phyloP scores from a whole-genome alignment of 768 basidiomycete genomes.

The Cystobasidiopsis lactophilus region DNA sequence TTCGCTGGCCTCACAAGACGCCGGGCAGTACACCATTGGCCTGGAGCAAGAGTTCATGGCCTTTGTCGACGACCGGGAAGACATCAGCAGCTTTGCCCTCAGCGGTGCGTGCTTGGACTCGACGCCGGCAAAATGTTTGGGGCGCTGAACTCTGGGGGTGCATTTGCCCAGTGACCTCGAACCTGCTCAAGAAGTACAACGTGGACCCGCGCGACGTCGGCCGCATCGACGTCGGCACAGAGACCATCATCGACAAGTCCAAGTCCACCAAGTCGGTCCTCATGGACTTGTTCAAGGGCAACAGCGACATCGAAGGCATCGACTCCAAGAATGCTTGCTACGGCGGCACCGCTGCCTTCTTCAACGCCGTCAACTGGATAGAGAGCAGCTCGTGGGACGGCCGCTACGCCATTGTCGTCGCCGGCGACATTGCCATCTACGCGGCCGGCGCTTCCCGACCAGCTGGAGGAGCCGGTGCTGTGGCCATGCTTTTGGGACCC shows the following conservation, averaged over 20 bases:
- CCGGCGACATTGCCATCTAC: conserved; percentile 93
- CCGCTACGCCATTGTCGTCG: conserved; percentile 86
- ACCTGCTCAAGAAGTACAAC: conserved; percentile 78
- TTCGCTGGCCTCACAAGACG: not conserved
- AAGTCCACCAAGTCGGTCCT: conserved; percentile 95
- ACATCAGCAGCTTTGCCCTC: conserved; percentile 93
- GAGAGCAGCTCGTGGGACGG: conserved; percentile 94
- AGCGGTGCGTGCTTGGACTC: conserved; percentile 66
- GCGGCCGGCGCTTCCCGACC: conserved; percentile 87
- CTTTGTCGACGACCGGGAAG: conserved; percentile 93
- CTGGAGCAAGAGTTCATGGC: conserved; percentile 97
- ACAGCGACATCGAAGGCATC: conserved; percentile 93
- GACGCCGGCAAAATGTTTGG: not conserved
- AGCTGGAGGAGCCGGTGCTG: conserved; percentile 88
- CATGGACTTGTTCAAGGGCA: conserved; percentile 96
- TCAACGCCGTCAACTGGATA: conserved; percentile 97
- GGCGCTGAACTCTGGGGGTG: not conserved
- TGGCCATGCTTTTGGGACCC: conserved; percentile 84
- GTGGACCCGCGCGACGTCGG: conserved; percentile 92
- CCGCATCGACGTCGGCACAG: conserved; percentile 92
- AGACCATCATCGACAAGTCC: conserved; percentile 98
- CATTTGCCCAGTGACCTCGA: conserved; percentile 46
- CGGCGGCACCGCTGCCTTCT: conserved; percentile 91
- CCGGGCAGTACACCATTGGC: conserved; percentile 63
- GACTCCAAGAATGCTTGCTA: conserved; percentile 99